Evolutionary conservation across 768 basidiomycete genomes (phyloP), one percentile per base, ranked within the genome.

Genomic region (Psilocybe cyanescens): DNA sequence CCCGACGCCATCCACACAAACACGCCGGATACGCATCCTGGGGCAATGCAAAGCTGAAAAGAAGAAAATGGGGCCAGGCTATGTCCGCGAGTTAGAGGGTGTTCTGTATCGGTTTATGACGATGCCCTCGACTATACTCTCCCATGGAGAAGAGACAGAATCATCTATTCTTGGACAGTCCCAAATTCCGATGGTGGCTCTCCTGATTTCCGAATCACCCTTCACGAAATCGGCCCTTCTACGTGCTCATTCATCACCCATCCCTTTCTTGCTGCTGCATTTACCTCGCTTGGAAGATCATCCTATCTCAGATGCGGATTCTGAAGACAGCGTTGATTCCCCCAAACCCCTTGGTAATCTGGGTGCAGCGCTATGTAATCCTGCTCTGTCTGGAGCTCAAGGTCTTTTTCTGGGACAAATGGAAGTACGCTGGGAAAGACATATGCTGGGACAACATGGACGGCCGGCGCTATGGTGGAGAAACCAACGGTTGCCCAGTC

Each of bases 21-120:
- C 86, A 24, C 76, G 82, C 37, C 81, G 92, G 1, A 67, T 96
- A 3, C 88, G 94, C 55, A 82, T 97, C 8, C 72, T 97, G 19
- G 94, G 83, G 0, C 95, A 97, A 69, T 97, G 95, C 78, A 97
- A 97, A 79, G 94, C 94, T 0, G 92, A 95, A 69, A 89, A 87
- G 78, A 89, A 87, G 74, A 91, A 90, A 70, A 73, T 88, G 39
- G 83, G 91, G 3, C 94, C 95, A 2, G 86, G 87, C 28, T 89
- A 89, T 66, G 84, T 97, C 0, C 86, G 95, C 33, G 95, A 97
- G 71, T 81, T 96, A 76, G 95, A 97, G 70, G 95, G 95, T n/a
- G 95, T 95, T 11, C 74, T 90, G 57, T 80, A 82, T 67, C 81
- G 84, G 8, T 81, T 86, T 67, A 70, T 68, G n/a, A 54, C 67